Evolutionary conservation across 352 stramenopile species (phyloP).

Genomic region (Elongisporangium undulatum): DNA sequence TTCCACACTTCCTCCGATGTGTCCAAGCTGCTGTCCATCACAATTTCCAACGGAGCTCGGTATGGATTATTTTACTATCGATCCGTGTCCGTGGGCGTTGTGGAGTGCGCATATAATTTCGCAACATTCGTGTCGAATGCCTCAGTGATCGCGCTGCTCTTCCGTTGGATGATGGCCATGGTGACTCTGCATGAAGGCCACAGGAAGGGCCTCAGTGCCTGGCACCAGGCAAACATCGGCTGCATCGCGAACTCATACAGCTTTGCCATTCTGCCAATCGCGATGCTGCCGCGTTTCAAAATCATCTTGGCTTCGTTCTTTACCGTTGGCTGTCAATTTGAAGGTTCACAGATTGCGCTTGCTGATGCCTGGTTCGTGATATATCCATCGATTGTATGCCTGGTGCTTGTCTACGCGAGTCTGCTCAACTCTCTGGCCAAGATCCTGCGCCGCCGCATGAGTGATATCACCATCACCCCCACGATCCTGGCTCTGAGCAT

Average conservation of each 20-base stretch:
- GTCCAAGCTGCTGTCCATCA: neutral
- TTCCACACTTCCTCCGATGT: neutral
- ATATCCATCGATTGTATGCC: conserved; percentile 23
- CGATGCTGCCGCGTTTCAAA: conserved; percentile 15
- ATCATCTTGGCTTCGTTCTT: conserved; percentile 21
- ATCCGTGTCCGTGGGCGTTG: neutral
- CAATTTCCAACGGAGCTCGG: conserved; percentile 2
- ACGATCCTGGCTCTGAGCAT: conserved; percentile 13
- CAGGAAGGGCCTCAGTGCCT: neutral
- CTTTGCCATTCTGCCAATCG: conserved; percentile 13
- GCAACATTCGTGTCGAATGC: conserved; percentile 5
- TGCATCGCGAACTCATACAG: conserved; percentile 9
- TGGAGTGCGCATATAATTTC: neutral
- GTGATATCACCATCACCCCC: conserved; percentile 18
- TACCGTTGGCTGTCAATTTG: conserved; percentile 13
- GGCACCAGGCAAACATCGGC: conserved; percentile 9
- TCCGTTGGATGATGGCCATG: conserved; percentile 4
- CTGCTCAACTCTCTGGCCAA: conserved; percentile 14
- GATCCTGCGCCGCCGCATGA: conserved; percentile 11
- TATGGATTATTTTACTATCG: conserved; percentile 7
- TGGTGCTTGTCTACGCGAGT: conserved; percentile 23
- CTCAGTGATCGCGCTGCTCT: conserved; percentile 1
- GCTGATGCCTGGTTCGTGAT: conserved; percentile 25
- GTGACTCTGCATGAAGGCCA: neutral
- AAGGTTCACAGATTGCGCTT: conserved; percentile 15